Conservation (phyloP, 345 rosid species). For the Salix udensis region DNA sequence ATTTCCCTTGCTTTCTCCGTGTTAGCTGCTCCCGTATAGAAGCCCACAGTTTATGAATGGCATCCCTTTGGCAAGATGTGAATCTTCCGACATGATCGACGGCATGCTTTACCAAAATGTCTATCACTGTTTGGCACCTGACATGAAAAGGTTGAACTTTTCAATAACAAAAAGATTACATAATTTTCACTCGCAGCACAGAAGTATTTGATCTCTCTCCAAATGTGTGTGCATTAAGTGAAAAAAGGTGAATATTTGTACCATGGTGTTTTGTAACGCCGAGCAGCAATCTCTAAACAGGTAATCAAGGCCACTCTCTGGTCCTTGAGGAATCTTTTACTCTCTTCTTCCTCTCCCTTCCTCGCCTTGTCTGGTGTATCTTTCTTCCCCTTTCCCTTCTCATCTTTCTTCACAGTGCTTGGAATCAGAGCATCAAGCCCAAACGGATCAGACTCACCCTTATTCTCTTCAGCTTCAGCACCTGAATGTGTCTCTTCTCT, state of each 20-base stretch:
- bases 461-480: slow-evolving; percentile 33
- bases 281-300: slow-evolving; percentile 92
- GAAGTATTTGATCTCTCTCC: too few relatives aligned
- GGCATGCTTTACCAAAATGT: slow-evolving; percentile 93
- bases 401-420: slow-evolving; percentile 50
- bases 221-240: background rate
- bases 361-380: slow-evolving; percentile 33
- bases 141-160: background rate
- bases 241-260: slow-evolving; percentile 18
- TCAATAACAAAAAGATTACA: background rate
- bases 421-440: slow-evolving; percentile 81
- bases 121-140: slow-evolving; percentile 54
- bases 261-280: slow-evolving; percentile 84
- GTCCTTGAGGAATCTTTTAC: slow-evolving; percentile 59
- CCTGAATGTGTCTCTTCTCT: slow-evolving; percentile 25
- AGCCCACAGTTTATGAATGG: slow-evolving; percentile 79
- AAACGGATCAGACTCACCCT: slow-evolving; percentile 76
- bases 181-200: background rate
- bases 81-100: slow-evolving; percentile 71
- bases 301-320: slow-evolving; percentile 76
- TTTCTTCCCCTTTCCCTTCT: slow-evolving; percentile 52
- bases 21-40: slow-evolving; percentile 77
- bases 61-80: slow-evolving; percentile 76
- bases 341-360: slow-evolving; percentile 55
- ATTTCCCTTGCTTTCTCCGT: slow-evolving; percentile 89